Conservation (phyloP, 257 asterid genomes). For the Agastache rugosa region DNA sequence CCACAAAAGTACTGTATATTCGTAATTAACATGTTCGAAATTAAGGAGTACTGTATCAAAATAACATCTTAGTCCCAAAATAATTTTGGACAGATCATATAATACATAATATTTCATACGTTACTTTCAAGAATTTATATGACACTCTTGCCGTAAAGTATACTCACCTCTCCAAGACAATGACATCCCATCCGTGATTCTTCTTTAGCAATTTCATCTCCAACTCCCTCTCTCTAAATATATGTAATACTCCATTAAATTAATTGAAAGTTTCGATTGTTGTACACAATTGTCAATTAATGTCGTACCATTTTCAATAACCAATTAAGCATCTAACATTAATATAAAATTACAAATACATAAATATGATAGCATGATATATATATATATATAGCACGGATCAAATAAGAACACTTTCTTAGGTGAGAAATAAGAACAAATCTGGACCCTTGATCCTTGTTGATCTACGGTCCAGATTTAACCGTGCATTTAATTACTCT, state of each 20-base stretch:
- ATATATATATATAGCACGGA: too few species aligned
- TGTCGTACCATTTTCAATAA: not conserved
- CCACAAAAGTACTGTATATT: too few species aligned
- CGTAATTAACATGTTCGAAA: too few species aligned
- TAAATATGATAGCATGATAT: too few species aligned
- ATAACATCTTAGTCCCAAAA: not conserved
- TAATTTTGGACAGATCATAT: not conserved
- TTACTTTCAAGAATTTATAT: constrained; percentile 3
- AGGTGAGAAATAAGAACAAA: too few species aligned
- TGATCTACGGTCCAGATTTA: too few species aligned
- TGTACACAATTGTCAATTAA: not conserved
- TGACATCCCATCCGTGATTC: constrained; percentile 45
- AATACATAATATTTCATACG: not conserved
- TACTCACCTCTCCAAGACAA: constrained; percentile 17
- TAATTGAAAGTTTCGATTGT: not conserved
- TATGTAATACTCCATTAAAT: not conserved
- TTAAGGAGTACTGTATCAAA: not conserved
- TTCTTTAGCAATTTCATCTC: constrained; percentile 32
- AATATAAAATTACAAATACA: not conserved
- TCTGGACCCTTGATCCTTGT: too few species aligned
- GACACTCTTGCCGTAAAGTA: not conserved
- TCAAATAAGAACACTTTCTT: too few species aligned
- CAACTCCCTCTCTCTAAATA: not conserved
- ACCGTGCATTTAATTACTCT: too few species aligned
- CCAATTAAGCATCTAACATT: not conserved